Evolutionary conservation across 257 asterid genomes (phyloP).

Genomic region (Solanum virginianum): DNA sequence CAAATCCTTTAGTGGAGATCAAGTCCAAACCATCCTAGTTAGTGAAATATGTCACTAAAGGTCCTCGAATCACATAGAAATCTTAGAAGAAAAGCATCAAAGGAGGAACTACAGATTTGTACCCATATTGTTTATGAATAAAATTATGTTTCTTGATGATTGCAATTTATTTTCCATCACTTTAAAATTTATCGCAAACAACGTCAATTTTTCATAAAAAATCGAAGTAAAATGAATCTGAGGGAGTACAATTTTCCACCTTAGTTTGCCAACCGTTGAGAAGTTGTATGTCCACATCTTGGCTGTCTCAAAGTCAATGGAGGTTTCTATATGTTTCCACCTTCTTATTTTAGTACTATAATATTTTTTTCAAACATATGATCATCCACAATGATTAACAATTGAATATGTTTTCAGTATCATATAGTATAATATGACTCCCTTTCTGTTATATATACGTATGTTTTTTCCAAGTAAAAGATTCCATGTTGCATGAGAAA

Average conservation of each 20-base stretch:
- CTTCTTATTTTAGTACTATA: not conserved
- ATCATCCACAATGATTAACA: not conserved
- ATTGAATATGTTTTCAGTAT: not conserved
- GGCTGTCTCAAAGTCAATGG: not conserved
- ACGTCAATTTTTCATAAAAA: no score
- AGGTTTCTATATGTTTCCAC: not conserved
- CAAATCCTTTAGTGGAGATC: no score
- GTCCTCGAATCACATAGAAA: no score
- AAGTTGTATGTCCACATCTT: not conserved
- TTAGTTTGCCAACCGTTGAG: not conserved
- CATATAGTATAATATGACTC: not conserved
- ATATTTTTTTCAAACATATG: not conserved
- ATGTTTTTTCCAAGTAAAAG: not conserved
- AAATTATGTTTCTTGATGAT: no score
- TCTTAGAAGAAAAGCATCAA: no score
- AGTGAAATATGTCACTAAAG: no score
- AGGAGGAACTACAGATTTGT: no score
- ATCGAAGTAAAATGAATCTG: no score
- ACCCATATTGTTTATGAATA: no score
- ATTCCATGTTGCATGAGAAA: not conserved
- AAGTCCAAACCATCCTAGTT: no score
- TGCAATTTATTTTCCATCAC: no score
- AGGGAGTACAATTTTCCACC: not conserved
- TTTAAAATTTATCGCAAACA: no score
- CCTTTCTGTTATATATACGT: not conserved